Evolutionary conservation across 1,284 basidiomycete species (phyloP).

Genomic region (Lignosus rhinocerotis): DNA sequence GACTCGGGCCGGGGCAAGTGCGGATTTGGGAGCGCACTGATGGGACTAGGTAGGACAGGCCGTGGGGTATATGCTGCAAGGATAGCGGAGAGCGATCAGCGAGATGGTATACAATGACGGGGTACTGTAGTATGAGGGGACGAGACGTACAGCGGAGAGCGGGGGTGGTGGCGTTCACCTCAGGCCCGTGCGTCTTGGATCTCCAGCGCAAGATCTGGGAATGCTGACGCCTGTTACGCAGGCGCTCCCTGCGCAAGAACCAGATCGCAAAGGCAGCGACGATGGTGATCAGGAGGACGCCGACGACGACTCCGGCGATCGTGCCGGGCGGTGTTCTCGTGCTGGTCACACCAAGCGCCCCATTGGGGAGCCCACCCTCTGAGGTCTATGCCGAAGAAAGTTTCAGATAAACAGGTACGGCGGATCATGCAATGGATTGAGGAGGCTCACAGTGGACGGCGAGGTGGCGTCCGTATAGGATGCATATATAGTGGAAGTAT

Average conservation of each 20-base stretch:
- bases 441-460: not conserved
- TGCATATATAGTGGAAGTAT: not conserved
- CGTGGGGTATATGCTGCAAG: not conserved
- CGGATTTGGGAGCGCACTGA: not conserved
- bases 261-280: not conserved
- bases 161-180: too few relatives aligned
- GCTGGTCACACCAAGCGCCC: not conserved
- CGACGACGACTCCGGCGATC: conserved; percentile 3
- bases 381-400: not conserved
- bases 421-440: not conserved
- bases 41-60: not conserved
- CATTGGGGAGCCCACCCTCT: not conserved
- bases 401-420: too few relatives aligned
- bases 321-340: not conserved
- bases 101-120: not conserved
- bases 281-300: not conserved
- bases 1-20: not conserved
- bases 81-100: not conserved
- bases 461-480: not conserved
- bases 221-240: not conserved
- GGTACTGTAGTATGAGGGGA: not conserved
- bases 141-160: not conserved
- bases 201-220: not conserved
- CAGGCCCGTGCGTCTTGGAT: too few relatives aligned
- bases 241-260: not conserved